Base-by-base conservation (phyloP, 1,284 basidiomycete species). In the Cutaneotrichosporon sp. region DNA sequence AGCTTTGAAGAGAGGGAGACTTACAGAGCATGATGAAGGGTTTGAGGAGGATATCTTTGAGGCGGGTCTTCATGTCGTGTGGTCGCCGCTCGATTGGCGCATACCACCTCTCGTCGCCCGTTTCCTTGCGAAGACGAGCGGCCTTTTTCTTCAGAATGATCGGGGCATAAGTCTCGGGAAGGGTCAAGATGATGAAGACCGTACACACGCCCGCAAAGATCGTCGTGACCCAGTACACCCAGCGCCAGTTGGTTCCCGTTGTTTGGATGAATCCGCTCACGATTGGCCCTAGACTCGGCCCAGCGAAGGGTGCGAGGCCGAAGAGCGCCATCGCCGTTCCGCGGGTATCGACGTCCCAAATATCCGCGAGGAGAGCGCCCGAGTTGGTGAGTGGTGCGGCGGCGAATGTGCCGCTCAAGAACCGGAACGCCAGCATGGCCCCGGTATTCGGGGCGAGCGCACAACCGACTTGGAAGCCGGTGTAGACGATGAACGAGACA, bases 121-220 rank as follows among this genome's bases (percentile, higher is more conserved):
- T 91, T 61, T 85, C 82, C 72, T 84, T 84, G 21, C 85, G 78
- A 18, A 85, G 67, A 4, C 78, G 72, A 67, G 80, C 76, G 2
- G 85, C 85, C 72, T 85, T 85, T 4, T 71, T 69, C 38, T 76
- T 76, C 5, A 91, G 82, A 11, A 92, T 76, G 52, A 74, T 75
- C 2, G 83, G 83, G 0, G 80, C 77, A 64, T 83, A 89, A 61
- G 91, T 92, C 80, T 94, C 91, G 0, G 89, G 89, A 0, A 94
- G 77, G 2, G 87, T 86, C 62, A 92, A 83, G 46, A 90, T 57
- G 65, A 89, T 85, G 65, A 75, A 16, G 30, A 68, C 52, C 36
- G 72, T 64, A 65, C 75, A 78, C 14, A 75, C 65, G 16, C 76
- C 81, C 11, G 78, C 81, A 71, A 92, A 91, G 38, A 86, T 83